Evolutionary conservation across 331 rosid genomes (phyloP).

Genomic region (Prunus yedoensis): DNA sequence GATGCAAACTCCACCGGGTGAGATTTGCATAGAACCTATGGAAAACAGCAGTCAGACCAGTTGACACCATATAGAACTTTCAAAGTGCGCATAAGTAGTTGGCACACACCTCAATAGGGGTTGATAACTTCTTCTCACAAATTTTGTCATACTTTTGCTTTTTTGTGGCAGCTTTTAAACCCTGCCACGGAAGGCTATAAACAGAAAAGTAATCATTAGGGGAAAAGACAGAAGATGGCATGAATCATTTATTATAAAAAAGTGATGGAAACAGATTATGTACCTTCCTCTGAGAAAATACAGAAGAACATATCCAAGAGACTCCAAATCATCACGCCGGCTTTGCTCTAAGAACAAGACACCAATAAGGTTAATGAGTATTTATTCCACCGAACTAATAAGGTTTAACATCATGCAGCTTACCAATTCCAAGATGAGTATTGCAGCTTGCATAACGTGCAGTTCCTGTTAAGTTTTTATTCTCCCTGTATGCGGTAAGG

Average conservation of each 20-base stretch:
- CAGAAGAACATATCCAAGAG: slow-evolving; percentile 92
- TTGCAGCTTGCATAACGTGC: slow-evolving; percentile 97
- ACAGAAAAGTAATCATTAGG: slow-evolving; percentile 19
- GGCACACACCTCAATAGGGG: slow-evolving; percentile 85
- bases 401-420: slow-evolving; percentile 26
- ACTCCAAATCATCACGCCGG: slow-evolving; percentile 96
- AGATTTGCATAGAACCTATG: slow-evolving; percentile 84
- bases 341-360: slow-evolving; percentile 74
- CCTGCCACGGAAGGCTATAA: slow-evolving; percentile 98
- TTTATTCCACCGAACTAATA: background rate
- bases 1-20: slow-evolving; percentile 96
- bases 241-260: background rate
- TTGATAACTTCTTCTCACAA: slow-evolving; percentile 92
- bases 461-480: slow-evolving; percentile 89
- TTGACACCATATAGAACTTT: slow-evolving; percentile 15
- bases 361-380: slow-evolving; percentile 17
- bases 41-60: slow-evolving; percentile 35
- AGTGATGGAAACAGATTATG: slow-evolving; percentile 1
- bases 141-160: slow-evolving; percentile 97
- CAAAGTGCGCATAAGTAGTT: slow-evolving; percentile 10
- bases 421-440: slow-evolving; percentile 96
- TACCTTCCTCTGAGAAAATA: slow-evolving; percentile 98
- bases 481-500: slow-evolving; percentile 56
- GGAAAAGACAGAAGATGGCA: background rate
- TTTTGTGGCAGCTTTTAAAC: slow-evolving; percentile 95